These are phyloP conservation scores for Fusarium cicatricum DNA, from an alignment of 2,329 filamentous ascomycete genomes.

Conservation along the genomic window DNA sequence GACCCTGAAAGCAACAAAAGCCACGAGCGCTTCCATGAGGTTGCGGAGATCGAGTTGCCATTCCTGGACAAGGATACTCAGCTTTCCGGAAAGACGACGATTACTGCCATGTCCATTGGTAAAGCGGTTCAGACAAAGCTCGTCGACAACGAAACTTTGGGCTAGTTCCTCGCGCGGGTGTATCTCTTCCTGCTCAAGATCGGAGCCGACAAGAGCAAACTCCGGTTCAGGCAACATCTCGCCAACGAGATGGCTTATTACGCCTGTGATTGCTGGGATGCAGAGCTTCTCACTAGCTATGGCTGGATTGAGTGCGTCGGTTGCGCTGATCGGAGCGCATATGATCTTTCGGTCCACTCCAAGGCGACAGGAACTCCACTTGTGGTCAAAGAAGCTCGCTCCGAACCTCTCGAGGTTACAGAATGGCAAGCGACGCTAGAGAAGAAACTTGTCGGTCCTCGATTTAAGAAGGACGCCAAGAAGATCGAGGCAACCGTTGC, in stretches of 20 bases:
- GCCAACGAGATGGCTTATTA: constrained; percentile 81
- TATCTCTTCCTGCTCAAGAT: constrained; percentile 88
- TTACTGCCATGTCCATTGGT: constrained; percentile 78
- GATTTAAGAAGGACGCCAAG: constrained; percentile 93
- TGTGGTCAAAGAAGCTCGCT: constrained; percentile 82
- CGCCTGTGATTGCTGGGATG: constrained; percentile 96
- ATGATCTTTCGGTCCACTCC: constrained; percentile 89
- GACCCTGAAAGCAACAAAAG: constrained; percentile 94
- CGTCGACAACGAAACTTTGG: constrained; percentile 96
- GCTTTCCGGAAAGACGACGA: constrained; percentile 81
- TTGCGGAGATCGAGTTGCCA: constrained; percentile 82
- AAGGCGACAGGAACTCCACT: constrained; percentile 90
- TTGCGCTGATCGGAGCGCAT: constrained; percentile 95
- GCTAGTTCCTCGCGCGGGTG: constrained; percentile 95
- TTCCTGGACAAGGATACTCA: constrained; percentile 87
- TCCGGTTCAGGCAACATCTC: constrained; percentile 98
- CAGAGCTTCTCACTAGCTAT: constrained; percentile 88
- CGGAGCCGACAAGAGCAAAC: constrained; percentile 84
- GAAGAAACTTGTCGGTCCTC: constrained; percentile 94
- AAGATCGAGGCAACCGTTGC: constrained; percentile 81
- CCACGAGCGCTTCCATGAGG: constrained; percentile 84
- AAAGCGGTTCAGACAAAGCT: constrained; percentile 82
- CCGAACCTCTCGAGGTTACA: constrained; percentile 79
- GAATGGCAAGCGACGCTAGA: constrained; percentile 88
- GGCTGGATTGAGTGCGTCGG: constrained; percentile 98